Evolutionary conservation across 1,139 yeast species (phyloP).

Genomic region (Pichia sp.): DNA sequence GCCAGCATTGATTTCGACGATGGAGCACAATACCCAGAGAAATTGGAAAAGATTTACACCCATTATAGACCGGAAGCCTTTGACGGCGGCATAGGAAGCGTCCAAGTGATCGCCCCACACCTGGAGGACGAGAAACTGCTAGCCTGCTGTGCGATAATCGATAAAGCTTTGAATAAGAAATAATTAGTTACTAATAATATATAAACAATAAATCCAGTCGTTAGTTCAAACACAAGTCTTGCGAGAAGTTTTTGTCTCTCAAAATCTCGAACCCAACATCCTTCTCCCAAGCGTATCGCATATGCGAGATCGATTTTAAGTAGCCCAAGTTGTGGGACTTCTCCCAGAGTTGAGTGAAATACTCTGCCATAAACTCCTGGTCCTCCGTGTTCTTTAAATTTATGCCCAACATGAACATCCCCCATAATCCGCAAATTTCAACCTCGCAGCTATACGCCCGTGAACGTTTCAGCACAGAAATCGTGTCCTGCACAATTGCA

Average conservation of each 20-base stretch:
- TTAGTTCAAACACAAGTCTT: not conserved
- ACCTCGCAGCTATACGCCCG: not conserved
- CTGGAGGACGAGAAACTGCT: slow-evolving; percentile 11
- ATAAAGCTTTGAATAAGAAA: not conserved
- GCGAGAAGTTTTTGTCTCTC: not conserved
- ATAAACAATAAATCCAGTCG: not conserved
- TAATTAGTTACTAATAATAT: no score
- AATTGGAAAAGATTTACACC: slow-evolving; percentile 5
- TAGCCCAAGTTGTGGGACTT: not conserved
- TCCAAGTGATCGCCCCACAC: slow-evolving; percentile 11
- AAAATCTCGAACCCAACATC: not conserved
- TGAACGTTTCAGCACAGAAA: not conserved
- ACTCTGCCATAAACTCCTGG: not conserved
- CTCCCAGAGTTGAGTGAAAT: not conserved
- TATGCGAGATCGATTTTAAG: not conserved
- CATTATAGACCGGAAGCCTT: slow-evolving; percentile 2
- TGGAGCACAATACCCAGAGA: slow-evolving; percentile 18
- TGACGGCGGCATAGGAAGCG: slow-evolving; percentile 6
- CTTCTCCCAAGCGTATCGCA: not conserved
- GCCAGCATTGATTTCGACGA: slow-evolving; percentile 28
- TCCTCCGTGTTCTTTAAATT: not conserved
- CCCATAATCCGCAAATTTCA: slow-evolving; percentile 1
- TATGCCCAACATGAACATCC: slow-evolving; percentile 2
- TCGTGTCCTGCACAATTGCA: not conserved
- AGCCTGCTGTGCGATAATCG: slow-evolving; percentile 1